These are phyloP conservation scores for Carex parvula DNA, from an alignment of 176 grass and related monocot species.

Conservation along the genomic window DNA sequence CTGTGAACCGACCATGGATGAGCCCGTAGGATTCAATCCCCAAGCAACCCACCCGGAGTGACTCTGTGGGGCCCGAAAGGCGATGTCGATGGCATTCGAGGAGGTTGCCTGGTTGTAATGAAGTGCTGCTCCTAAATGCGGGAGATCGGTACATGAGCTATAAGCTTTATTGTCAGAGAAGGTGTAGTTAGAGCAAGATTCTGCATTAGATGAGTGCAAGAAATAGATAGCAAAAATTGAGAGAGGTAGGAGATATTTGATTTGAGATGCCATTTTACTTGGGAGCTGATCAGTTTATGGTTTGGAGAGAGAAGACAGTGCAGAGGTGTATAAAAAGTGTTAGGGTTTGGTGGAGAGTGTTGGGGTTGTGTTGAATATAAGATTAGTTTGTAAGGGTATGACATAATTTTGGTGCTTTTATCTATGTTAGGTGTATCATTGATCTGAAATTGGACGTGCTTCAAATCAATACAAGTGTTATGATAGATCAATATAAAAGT, in stretches of 20 bases:
- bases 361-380: constrained; percentile 16
- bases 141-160: constrained; percentile 57
- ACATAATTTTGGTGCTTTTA: constrained; percentile 11
- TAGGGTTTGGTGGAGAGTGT: constrained; percentile 10
- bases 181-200: constrained; percentile 54
- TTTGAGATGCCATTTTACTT: constrained; percentile 28
- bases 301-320: constrained; percentile 8
- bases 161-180: constrained; percentile 57
- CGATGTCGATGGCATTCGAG: constrained; percentile 37
- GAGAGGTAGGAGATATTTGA: constrained; percentile 12
- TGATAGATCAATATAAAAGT: neutral
- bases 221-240: neutral
- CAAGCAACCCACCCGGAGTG: constrained; percentile 66
- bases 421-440: constrained; percentile 20
- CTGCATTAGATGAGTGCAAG: neutral
- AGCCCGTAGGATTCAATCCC: constrained; percentile 64
- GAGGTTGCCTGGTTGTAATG: constrained; percentile 59
- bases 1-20: constrained; percentile 69
- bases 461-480: neutral
- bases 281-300: neutral
- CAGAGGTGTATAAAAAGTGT: constrained; percentile 14
- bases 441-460: neutral
- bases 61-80: constrained; percentile 61
- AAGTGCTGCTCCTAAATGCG: constrained; percentile 62
- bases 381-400: neutral